These are phyloP conservation scores for Gossypium thurberi DNA, from an alignment of 345 rosid species.

Conservation along the genomic window DNA sequence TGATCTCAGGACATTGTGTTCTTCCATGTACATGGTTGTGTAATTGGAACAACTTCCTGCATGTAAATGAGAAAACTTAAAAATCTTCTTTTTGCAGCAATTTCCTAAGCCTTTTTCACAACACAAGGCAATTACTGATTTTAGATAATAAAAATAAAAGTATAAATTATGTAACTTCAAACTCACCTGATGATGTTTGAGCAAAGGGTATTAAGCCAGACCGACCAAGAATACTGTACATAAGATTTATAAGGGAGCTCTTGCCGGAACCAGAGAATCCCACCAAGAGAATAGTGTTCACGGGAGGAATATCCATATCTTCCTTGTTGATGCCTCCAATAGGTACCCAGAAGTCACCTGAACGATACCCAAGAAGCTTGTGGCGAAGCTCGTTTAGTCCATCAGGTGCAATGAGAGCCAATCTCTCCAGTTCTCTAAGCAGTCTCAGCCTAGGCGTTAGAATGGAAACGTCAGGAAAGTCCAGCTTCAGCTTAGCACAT, in stretches of 20 bases:
- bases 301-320: conserved; percentile 45
- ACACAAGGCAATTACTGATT: too few relatives aligned
- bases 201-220: conserved; percentile 46
- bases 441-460: conserved; percentile 39
- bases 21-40: conserved; percentile 43
- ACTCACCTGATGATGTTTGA: conserved; percentile 40
- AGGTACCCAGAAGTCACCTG: conserved; percentile 65
- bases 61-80: background rate
- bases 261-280: conserved; percentile 57
- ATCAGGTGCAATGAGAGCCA: conserved; percentile 40
- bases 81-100: too few relatives aligned
- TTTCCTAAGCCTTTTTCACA: too few relatives aligned
- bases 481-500: conserved; percentile 28
- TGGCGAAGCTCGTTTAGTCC: conserved; percentile 52
- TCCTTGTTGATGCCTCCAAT: conserved; percentile 42
- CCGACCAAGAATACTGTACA: conserved; percentile 60
- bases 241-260: conserved; percentile 52
- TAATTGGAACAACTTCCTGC: conserved; percentile 26
- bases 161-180: background rate
- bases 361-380: conserved; percentile 37
- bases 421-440: conserved; percentile 48
- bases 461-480: conserved; percentile 23
- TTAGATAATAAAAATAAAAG: background rate
- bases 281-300: conserved; percentile 41
- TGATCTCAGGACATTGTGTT: conserved; percentile 55